phyloP scores from a whole-genome alignment of 805 yeast species.

The Pachysolen tannophilus region DNA sequence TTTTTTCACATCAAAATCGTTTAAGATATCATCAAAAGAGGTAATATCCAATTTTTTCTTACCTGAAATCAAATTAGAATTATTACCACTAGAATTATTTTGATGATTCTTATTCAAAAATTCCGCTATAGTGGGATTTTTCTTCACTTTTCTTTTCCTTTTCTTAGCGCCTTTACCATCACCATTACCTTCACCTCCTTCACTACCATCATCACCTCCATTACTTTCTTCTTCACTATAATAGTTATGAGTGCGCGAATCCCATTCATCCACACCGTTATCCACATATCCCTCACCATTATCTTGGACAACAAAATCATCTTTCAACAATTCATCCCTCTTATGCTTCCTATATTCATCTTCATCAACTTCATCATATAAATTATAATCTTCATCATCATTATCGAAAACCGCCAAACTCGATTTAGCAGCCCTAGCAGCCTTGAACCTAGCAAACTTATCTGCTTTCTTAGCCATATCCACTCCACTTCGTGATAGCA shows the following conservation, averaged over 20 bases:
- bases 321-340: constrained; percentile 73
- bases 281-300: constrained; percentile 92
- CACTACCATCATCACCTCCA: constrained; percentile 7
- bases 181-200: constrained; percentile 20
- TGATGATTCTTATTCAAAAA: constrained; percentile 46
- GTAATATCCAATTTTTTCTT: constrained; percentile 34
- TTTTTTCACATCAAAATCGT: constrained; percentile 36
- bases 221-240: constrained; percentile 34
- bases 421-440: constrained; percentile 54
- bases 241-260: constrained; percentile 40
- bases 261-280: constrained; percentile 91
- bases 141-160: constrained; percentile 23
- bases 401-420: constrained; percentile 27
- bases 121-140: constrained; percentile 27
- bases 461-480: constrained; percentile 32
- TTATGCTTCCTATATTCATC: constrained; percentile 67
- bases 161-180: constrained; percentile 18
- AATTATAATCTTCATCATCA: constrained; percentile 42
- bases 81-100: constrained; percentile 18
- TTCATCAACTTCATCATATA: constrained; percentile 88
- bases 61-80: constrained; percentile 14
- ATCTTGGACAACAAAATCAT: constrained; percentile 92
- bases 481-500: neutral
- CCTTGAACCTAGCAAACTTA: constrained; percentile 54
- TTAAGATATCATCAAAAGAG: constrained; percentile 63